A percentile compares a stretch with the other conserved stretches of the same genome.
These are phyloP conservation scores for Saccharomyces hybrid DNA, from an alignment of 1,139 yeast genomes.

Conservation along the genomic window DNA sequence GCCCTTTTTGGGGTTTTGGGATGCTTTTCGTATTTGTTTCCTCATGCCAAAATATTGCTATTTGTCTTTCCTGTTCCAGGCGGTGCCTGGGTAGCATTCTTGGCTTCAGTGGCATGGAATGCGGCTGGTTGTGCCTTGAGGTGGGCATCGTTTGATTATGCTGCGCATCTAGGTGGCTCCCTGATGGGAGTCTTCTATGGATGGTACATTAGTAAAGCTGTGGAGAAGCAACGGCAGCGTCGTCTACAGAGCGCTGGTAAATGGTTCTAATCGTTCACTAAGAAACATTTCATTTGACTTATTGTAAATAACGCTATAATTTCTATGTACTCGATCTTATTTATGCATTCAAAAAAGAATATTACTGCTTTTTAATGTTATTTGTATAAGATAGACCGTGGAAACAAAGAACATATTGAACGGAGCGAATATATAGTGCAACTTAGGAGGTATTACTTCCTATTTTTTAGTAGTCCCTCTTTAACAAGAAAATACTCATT, in stretches of 20 bases:
- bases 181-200: constrained; percentile 70
- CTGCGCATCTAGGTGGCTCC: constrained; percentile 91
- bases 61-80: constrained; percentile 87
- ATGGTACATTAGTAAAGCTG: constrained; percentile 45
- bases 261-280: constrained; percentile 12
- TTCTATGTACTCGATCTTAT: neutral
- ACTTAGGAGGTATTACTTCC: constrained; percentile 8
- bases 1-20: constrained; percentile 83
- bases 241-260: constrained; percentile 21
- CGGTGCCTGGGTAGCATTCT: constrained; percentile 78
- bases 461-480: constrained; percentile 35
- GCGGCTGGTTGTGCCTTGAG: constrained; percentile 60
- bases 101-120: constrained; percentile 66
- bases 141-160: constrained; percentile 83
- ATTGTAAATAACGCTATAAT: neutral
- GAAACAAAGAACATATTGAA: neutral
- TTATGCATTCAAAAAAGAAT: neutral
- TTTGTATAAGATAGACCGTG: neutral
- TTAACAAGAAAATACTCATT: constrained; percentile 35
- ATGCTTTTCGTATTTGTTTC: constrained; percentile 69
- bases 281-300: neutral
- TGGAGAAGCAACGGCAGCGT: constrained; percentile 37
- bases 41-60: constrained; percentile 67
- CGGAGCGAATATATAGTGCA: neutral
- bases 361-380: neutral